Base-by-base conservation (phyloP, 2,329 filamentous ascomycete species). In the Beauveria sp. region DNA sequence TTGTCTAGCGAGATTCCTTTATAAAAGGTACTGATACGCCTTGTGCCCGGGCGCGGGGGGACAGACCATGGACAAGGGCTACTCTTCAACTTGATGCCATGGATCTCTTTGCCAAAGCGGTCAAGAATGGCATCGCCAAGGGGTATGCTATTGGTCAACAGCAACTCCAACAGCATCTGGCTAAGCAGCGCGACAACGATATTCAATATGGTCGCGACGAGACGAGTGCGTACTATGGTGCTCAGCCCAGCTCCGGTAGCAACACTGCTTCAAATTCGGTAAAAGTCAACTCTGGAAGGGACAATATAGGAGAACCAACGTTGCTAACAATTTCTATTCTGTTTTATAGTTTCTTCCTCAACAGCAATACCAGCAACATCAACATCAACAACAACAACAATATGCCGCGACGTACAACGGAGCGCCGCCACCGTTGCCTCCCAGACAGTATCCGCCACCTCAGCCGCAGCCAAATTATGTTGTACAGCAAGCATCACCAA, bases 121-220 rank as follows among this genome's bases (percentile, higher is more conserved):
- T 63, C 47, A 64, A 65, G 26, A 62, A 26, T 10, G 64, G 64
- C 22, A 59, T 65, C 5, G 61, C 58, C 24, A 65, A 65, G 30
- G 62, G 63, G 2, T 61, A 62, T 26, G 61, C 64, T 5, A 63
- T 54, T 14, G 64, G 64, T 6, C 63, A 65, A 52, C 64, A 65
- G 43, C 61, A 64, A 9, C 26, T 65, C 5, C 64, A 65, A 51
- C 64, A 64, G 51, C 61, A 59, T 12, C 46, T 63, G 9, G 50
- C 50, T n/a, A 64, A 63, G 55, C 61, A 63, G 56, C 54, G 56
- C 44, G 57, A 61, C 9, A 22, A 47, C 5, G 2, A n/a, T 8
- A 3, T 10, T 14, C 16, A 51, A n/a, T 1, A 24, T 18, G 16
- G 10, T 16, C 18, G 44, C 18, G 24, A 22, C 26, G 44, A 34